Conservation (phyloP, 2,329 filamentous ascomycete species). For the Aspergillus sp. region DNA sequence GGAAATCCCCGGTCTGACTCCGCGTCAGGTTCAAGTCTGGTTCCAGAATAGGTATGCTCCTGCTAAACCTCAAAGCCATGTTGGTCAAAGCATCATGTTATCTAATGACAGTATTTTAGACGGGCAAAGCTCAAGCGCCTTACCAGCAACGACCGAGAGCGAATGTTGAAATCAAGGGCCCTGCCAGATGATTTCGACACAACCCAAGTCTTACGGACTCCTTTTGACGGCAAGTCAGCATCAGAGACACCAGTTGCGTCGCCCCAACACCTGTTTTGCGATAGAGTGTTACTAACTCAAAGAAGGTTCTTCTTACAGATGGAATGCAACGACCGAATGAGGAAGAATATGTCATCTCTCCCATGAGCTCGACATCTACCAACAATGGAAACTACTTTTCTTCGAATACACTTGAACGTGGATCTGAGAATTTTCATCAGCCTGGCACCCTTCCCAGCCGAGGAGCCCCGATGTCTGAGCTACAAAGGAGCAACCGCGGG, state of each 20-base stretch:
- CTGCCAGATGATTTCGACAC: constrained; percentile 58
- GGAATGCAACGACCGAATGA: constrained; percentile 27
- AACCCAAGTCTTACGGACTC: constrained; percentile 54
- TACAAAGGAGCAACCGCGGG: constrained; percentile 23
- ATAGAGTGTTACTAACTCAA: constrained; percentile 31
- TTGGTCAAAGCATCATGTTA: not conserved
- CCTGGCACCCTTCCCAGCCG: constrained; percentile 8
- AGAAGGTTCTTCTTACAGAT: constrained; percentile 30
- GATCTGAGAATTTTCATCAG: constrained; percentile 22
- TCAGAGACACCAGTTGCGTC: constrained; percentile 47
- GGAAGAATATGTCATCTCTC: constrained; percentile 35
- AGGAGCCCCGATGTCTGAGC: constrained; percentile 17
- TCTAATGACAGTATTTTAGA: constrained; percentile 31
- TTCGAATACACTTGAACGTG: constrained; percentile 20
- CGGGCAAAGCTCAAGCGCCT: constrained; percentile 59
- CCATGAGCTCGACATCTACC: constrained; percentile 30
- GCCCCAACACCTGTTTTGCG: constrained; percentile 36
- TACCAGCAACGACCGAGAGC: constrained; percentile 57
- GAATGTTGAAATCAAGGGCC: constrained; percentile 57
- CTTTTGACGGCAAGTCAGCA: constrained; percentile 42
- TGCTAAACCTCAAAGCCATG: not conserved
- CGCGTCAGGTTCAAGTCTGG: constrained; percentile 94
- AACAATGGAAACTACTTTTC: constrained; percentile 29
- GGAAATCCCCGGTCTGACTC: constrained; percentile 87
- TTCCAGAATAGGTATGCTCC: constrained; percentile 84